A percentile compares a stretch with the other conserved stretches of the same genome.
Conservation (phyloP, 768 basidiomycete genomes). For the Plicaturopsis crispa region DNA sequence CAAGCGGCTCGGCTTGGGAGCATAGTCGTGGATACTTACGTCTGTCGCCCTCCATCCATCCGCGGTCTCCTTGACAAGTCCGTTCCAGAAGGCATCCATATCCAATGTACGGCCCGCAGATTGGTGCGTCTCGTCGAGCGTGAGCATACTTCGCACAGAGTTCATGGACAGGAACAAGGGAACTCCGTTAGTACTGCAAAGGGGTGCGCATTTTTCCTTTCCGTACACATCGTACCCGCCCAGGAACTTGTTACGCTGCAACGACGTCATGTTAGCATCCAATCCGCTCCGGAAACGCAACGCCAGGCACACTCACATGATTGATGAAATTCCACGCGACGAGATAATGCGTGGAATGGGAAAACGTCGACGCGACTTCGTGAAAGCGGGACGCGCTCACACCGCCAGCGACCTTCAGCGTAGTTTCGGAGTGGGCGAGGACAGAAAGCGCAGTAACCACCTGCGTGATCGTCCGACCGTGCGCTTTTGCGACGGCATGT, state of each 20-base stretch:
- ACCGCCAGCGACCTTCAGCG: not conserved
- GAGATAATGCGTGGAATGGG: not conserved
- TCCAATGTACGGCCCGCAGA: not conserved
- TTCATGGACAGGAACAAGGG: constrained; percentile 1
- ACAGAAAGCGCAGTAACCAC: constrained; percentile 1
- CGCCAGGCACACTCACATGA: not conserved
- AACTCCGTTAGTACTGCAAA: not conserved
- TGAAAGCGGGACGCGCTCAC: not conserved
- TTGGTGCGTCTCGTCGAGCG: not conserved
- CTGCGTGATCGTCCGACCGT: not conserved
- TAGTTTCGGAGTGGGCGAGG: not conserved
- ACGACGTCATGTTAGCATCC: not conserved
- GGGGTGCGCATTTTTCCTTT: not conserved
- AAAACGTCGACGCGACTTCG: not conserved
- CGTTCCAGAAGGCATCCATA: constrained; percentile 1
- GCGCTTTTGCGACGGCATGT: constrained; percentile 1
- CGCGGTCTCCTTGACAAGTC: not conserved
- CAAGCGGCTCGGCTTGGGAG: no score
- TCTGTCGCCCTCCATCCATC: no score
- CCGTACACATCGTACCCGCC: not conserved
- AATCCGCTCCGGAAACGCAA: not conserved
- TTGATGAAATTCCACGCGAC: constrained; percentile 1
- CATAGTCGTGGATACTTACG: no score
- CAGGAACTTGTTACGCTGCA: not conserved
- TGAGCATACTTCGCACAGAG: constrained; percentile 1